Conservation (phyloP, 2,329 filamentous ascomycete species). For the Fusarium vanettenii region DNA sequence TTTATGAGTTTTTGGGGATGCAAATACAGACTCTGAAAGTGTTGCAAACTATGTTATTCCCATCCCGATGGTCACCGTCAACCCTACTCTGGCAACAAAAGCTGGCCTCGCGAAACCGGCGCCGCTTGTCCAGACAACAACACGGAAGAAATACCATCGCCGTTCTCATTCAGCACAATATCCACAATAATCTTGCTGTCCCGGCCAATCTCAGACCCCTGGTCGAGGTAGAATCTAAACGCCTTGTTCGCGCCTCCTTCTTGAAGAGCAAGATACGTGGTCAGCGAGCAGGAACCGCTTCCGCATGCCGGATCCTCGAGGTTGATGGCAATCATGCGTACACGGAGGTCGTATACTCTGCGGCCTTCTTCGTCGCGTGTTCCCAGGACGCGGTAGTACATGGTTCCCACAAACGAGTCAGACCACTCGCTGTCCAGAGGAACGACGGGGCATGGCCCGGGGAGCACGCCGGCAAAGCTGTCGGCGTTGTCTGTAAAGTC, state of each 20-base stretch:
- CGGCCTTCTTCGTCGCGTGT: neutral
- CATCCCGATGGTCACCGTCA: neutral
- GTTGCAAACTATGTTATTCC: neutral
- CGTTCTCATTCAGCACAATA: neutral
- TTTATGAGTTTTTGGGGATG: neutral
- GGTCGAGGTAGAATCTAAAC: neutral
- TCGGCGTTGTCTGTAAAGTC: constrained; percentile 6
- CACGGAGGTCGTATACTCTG: neutral
- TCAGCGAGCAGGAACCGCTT: neutral
- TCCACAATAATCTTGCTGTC: constrained; percentile 14
- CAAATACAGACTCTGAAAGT: rapidly evolving
- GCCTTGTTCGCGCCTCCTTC: neutral
- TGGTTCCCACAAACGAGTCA: neutral
- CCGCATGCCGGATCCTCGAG: neutral
- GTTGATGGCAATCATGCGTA: neutral
- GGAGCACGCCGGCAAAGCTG: constrained; percentile 3
- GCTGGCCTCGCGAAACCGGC: constrained; percentile 13
- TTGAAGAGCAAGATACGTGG: neutral
- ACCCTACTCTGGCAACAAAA: neutral
- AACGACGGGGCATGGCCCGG: neutral
- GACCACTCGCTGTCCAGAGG: neutral
- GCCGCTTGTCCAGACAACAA: constrained; percentile 19
- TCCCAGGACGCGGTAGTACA: neutral
- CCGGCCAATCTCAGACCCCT: neutral
- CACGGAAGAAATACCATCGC: neutral